Evolutionary conservation across 1,139 yeast species (phyloP).

Genomic region (Nematodospora anomalae): DNA sequence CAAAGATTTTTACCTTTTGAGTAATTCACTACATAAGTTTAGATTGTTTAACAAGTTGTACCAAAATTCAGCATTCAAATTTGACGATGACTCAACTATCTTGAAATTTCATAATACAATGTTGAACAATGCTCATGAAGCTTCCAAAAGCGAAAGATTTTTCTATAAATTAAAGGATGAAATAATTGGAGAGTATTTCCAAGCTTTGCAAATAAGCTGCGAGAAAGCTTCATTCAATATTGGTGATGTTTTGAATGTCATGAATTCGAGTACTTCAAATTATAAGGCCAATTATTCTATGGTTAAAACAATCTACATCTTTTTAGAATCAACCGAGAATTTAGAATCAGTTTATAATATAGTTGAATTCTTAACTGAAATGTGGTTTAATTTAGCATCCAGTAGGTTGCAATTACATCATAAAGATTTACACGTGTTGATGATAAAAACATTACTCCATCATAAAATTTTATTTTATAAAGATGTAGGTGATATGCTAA

Average conservation of each 20-base stretch:
- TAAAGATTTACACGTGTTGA: conserved; percentile 55
- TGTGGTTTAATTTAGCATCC: conserved; percentile 62
- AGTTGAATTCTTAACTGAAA: conserved; percentile 32
- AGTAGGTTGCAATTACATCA: conserved; percentile 69
- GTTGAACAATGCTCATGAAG: conserved; percentile 24
- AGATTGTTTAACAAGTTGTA: conserved; percentile 31
- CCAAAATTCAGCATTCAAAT: conserved; percentile 6
- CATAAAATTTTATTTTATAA: conserved; percentile 23
- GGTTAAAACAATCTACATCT: conserved; percentile 18
- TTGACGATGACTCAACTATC: conserved; percentile 9
- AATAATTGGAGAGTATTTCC: conserved; percentile 35
- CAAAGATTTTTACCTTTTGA: conserved; percentile 27
- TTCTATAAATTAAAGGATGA: conserved; percentile 49
- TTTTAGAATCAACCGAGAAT: conserved; percentile 9
- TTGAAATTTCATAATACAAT: conserved; percentile 21
- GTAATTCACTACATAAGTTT: conserved; percentile 30
- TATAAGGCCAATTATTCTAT: conserved; percentile 27
- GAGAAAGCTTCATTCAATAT: conserved; percentile 6
- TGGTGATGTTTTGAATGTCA: conserved; percentile 16
- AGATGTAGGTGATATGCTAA: conserved; percentile 26
- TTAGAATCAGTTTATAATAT: conserved; percentile 16
- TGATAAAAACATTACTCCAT: conserved; percentile 48
- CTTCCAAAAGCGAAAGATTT: conserved; percentile 25
- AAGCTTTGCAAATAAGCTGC: conserved; percentile 16
- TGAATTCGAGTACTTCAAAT: conserved; percentile 26